Evolutionary conservation across 1,284 basidiomycete species (phyloP).

Genomic region (Kalmanozyma brasiliensis): DNA sequence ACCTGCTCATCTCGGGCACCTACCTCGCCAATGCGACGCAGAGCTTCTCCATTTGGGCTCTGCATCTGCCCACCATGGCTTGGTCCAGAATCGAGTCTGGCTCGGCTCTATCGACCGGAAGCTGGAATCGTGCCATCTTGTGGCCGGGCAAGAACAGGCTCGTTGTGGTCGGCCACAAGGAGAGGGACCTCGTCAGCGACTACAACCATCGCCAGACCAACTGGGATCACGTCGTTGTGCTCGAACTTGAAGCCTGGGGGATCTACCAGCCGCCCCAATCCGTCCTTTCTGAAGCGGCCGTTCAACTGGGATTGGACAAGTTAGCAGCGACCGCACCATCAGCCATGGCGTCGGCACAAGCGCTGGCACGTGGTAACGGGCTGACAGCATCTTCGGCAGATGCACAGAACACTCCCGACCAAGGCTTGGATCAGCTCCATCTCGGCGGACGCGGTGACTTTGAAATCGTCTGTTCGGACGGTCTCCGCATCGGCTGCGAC

Average conservation of each 20-base stretch:
- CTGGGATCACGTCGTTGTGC: conserved; percentile 60
- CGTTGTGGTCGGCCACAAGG: conserved; percentile 59
- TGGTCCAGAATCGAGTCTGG: conserved; percentile 62
- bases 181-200: conserved; percentile 61
- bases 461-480: conserved; percentile 89
- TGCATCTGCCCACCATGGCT: conserved; percentile 59
- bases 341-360: conserved; percentile 27
- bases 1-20: conserved; percentile 62
- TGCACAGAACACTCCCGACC: conserved; percentile 3
- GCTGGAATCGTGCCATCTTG: conserved; percentile 60
- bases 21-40: conserved; percentile 65
- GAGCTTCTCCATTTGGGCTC: conserved; percentile 62
- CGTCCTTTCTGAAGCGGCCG: conserved; percentile 38
- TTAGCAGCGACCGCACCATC: conserved; percentile 47
- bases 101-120: conserved; percentile 51
- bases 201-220: conserved; percentile 66
- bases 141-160: conserved; percentile 58
- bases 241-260: conserved; percentile 64
- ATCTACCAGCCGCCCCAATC: conserved; percentile 58
- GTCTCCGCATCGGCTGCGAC: conserved; percentile 82
- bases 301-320: conserved; percentile 57
- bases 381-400: neutral
- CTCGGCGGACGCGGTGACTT: conserved; percentile 74
- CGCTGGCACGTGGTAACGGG: conserved; percentile 14
- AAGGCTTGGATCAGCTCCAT: conserved; percentile 12